Base-by-base conservation (phyloP, 306 rosid species). In the Ormosia emarginata region DNA sequence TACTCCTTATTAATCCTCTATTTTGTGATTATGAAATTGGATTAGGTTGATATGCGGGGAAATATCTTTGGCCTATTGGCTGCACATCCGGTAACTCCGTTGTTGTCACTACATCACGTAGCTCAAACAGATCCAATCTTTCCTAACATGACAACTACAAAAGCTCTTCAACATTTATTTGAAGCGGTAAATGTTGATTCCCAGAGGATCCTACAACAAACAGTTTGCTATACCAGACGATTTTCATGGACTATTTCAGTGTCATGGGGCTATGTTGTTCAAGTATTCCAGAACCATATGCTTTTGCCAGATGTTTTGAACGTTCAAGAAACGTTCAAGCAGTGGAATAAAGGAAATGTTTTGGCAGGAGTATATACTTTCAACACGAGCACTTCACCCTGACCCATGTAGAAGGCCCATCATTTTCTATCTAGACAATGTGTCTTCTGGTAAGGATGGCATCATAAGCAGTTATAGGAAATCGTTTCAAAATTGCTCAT, bases 211-310 rank as follows among this genome's bases (percentile, higher is more conserved):
- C 62, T 94, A 55, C 98, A 93, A 7, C 97, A 90, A 70, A 79
- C 94, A 8, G 86, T 94, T n/a, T 94, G 98, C 81, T 93, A 93
- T 17, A 92, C 93, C 14, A 88, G 47, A 30, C 71, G 81, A 79
- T 89, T 82, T 66, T 81, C 92, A 6, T 87, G 93, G 90, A 95
- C 99, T 4, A 47, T 95, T 67, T 83, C 88, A 1, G 92, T 95
- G n/a, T 90, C 99, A 50, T 95, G 99, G 98, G 98, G 99, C 15
- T 95, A 93, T 69, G 93, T 94, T 24, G 90, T 95, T 71, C 98
- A 91, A 71, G 81, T 95, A 32, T 85, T 81, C 71, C 87, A 82
- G 15, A 74, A 80, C 62, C 91, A 90, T 8, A 13, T 87, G 14
- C 66, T 67, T 81, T 77, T 93, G 53, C 91, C 93, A 4, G 90